Conservation (phyloP, 495 filamentous ascomycete genomes). For the Penicillium lividum region DNA sequence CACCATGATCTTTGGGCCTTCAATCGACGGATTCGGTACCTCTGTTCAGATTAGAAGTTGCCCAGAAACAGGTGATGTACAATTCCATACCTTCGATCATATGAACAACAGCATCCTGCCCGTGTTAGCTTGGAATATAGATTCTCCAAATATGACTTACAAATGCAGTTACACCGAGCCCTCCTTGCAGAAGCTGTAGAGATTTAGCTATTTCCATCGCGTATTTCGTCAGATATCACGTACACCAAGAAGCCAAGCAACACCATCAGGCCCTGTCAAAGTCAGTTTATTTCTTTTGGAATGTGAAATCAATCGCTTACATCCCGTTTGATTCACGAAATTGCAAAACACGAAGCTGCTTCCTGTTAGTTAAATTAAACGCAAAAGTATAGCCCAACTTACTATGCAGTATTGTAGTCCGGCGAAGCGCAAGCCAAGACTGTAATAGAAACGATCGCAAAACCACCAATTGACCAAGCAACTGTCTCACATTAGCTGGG, state of each 20-base stretch:
- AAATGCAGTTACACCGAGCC: constrained; percentile 59
- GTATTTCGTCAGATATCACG: background rate
- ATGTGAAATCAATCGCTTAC: constrained; percentile 13
- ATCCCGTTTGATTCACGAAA: constrained; percentile 60
- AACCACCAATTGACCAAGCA: constrained; percentile 64
- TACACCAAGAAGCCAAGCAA: constrained; percentile 59
- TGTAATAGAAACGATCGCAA: constrained; percentile 64
- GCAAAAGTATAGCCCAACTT: constrained; percentile 25
- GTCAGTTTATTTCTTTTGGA: constrained; percentile 16
- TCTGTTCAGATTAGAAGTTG: constrained; percentile 37
- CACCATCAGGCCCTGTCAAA: constrained; percentile 53
- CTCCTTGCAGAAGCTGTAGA: constrained; percentile 53
- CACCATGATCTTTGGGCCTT: constrained; percentile 72
- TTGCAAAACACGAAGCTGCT: constrained; percentile 57
- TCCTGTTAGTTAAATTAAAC: constrained; percentile 33
- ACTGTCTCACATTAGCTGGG: constrained; percentile 32
- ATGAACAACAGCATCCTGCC: constrained; percentile 50
- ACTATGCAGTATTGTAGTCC: constrained; percentile 57
- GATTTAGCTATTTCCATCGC: background rate
- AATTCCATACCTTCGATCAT: constrained; percentile 40
- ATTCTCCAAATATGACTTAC: constrained; percentile 23
- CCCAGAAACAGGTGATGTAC: too few relatives aligned
- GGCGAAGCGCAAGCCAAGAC: constrained; percentile 62
- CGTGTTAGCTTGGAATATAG: background rate
- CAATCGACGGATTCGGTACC: constrained; percentile 62